Percentiles rank a stretch among this genome's conserved stretches.
Conservation (phyloP, 2,329 filamentous ascomycete species). For the Hypoxylon sp. region DNA sequence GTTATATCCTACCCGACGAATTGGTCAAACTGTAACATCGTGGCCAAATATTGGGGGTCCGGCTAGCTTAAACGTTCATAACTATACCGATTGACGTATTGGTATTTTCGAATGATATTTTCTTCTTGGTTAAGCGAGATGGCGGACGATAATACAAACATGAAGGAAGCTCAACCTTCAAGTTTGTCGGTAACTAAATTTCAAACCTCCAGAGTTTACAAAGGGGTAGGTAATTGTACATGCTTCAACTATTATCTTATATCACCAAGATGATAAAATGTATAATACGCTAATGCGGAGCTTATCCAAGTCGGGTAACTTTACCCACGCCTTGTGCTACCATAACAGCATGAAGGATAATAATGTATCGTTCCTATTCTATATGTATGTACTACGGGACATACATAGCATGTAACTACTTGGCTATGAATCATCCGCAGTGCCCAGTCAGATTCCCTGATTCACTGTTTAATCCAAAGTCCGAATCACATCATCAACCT, state of each 20-base stretch:
- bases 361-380: conserved; percentile 12
- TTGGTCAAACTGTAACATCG: conserved; percentile 38
- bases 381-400: conserved; percentile 6
- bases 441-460: conserved; percentile 30
- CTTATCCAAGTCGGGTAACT: conserved; percentile 41
- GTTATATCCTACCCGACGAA: conserved; percentile 37
- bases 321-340: conserved; percentile 40
- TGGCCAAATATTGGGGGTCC: conserved; percentile 35
- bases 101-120: conserved; percentile 4
- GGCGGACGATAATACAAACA: conserved; percentile 20
- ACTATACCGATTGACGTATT: conserved; percentile 10
- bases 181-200: conserved; percentile 30
- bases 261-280: conserved; percentile 31
- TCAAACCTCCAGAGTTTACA: conserved; percentile 20
- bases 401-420: conserved; percentile 23
- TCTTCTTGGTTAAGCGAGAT: conserved; percentile 24
- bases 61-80: conserved; percentile 17
- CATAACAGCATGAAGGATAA: conserved; percentile 2
- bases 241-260: conserved; percentile 11
- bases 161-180: conserved; percentile 10
- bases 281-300: conserved; percentile 19
- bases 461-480: conserved; percentile 38
- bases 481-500: conserved; percentile 42
- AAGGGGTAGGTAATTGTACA: conserved; percentile 23
- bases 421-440: conserved; percentile 33